Evolutionary conservation across 139 green algal species (phyloP).

Genomic region (Micromonas pusilla): DNA sequence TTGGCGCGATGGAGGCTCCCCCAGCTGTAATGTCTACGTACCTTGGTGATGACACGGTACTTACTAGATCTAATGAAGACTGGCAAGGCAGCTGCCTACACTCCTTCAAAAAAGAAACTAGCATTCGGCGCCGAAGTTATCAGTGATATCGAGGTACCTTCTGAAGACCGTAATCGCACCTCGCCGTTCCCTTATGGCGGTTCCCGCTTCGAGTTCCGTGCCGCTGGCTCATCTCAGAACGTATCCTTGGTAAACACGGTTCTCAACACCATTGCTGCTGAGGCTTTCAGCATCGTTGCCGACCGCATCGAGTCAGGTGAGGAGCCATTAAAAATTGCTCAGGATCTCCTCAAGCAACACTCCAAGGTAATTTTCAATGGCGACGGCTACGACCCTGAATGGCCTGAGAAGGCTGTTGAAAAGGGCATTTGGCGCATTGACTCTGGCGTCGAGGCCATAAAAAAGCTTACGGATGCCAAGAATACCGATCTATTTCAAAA

Average conservation of each 20-base stretch:
- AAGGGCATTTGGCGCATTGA: constrained; percentile 26
- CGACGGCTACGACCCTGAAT: constrained; percentile 37
- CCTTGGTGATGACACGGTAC: constrained; percentile 28
- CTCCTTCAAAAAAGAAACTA: constrained; percentile 15
- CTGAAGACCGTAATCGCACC: constrained; percentile 37
- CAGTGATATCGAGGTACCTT: constrained; percentile 11
- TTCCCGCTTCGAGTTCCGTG: constrained; percentile 35
- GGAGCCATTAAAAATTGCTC: constrained; percentile 10
- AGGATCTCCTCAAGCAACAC: constrained; percentile 30
- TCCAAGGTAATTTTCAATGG: constrained; percentile 34
- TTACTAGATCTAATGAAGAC: constrained; percentile 12
- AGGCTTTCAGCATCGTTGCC: constrained; percentile 26
- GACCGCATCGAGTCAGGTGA: constrained; percentile 33
- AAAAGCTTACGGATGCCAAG: constrained; percentile 19
- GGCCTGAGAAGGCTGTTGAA: constrained; percentile 29
- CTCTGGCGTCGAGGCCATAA: constrained; percentile 33
- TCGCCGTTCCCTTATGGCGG: constrained; percentile 38
- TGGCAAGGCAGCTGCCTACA: constrained; percentile 19
- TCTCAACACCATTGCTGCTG: constrained; percentile 27
- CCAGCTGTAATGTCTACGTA: constrained; percentile 37
- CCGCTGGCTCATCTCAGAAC: constrained; percentile 36
- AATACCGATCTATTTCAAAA: constrained; percentile 28
- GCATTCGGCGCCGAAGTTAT: constrained; percentile 23
- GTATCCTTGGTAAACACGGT: constrained; percentile 37
- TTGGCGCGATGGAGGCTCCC: constrained; percentile 36